Base-by-base conservation (phyloP, 768 basidiomycete genomes). In the Collybiopsis luxurians region DNA sequence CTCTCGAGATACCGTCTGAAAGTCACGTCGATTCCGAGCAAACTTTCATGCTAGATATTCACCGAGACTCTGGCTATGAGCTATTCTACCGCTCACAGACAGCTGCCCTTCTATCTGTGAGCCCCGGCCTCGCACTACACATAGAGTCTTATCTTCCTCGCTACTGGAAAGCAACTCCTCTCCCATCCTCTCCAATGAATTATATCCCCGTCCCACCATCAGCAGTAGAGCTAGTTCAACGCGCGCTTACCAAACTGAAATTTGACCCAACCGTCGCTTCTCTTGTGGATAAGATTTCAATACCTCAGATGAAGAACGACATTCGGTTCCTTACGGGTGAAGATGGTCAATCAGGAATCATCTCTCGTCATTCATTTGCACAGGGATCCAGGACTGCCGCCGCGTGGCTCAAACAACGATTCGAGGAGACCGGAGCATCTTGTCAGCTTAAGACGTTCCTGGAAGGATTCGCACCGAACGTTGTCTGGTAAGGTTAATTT, bases 261-360 rank as follows among this genome's bases (percentile, higher is more conserved):
- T 94, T 92, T 66, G 76, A 90, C 63, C 83, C 91, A 10, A 71
- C 76, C 49, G 71, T 95, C 47, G 85, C 90, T 15, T 74, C 79
- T 36, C 75, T 90, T 56, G 82, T 94, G 24, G 79, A 82, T 57
- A 84, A 85, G 49, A 78, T 96, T 55, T 88, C 87, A 28, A 61
- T 87, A 13, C 68, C 79, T 10, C 80, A 84, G 62, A 82, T 96
- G 72, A 75, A 76, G 57, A 77, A 80, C 42, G 89, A 92, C 69
- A 79, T 95, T 45, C 80, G 85, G 51, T 95, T 84, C 67, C 83
- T 97, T 57, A 93, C 94, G 0, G 93, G 92, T 48, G 94, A 97
- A 68, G 85, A 87, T 62, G 77, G 73, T n/a, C 69, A 72, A 40
- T 91, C 89, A 9, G 82, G 82, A 11, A 89, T 95, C 61, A 61